phyloP scores from a whole-genome alignment of 495 filamentous ascomycete species.

The Penicillium lividum region DNA sequence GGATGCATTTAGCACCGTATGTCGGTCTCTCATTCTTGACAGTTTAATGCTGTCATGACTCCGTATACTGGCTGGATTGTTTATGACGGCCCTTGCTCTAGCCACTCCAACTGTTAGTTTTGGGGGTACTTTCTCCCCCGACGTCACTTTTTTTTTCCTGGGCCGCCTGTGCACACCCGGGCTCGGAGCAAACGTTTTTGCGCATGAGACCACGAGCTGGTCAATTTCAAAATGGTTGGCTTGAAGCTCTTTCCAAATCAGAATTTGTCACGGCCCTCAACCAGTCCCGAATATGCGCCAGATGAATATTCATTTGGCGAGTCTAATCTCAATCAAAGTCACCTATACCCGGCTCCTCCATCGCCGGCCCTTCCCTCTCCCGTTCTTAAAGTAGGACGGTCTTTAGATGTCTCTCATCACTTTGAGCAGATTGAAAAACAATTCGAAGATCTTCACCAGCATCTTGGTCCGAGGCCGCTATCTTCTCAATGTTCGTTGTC shows the following conservation, averaged over 20 bases:
- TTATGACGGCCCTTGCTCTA: slow-evolving; percentile 23
- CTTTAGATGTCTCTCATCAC: slow-evolving; percentile 31
- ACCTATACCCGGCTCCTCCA: slow-evolving; percentile 12
- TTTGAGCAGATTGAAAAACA: slow-evolving; percentile 45
- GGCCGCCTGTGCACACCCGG: slow-evolving; percentile 5
- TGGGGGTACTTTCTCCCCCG: slow-evolving; percentile 2
- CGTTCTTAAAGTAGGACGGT: slow-evolving; percentile 15
- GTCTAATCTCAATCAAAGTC: slow-evolving; percentile 7
- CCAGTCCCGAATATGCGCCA: slow-evolving; percentile 10
- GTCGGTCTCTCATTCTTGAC: slow-evolving; percentile 15
- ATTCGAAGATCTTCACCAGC: slow-evolving; percentile 43
- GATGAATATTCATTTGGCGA: slow-evolving; percentile 15
- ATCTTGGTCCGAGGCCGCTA: slow-evolving; percentile 30
- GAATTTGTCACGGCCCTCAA: slow-evolving; percentile 16
- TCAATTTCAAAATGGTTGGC: slow-evolving; percentile 34
- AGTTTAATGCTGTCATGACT: slow-evolving; percentile 25
- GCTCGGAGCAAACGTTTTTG: slow-evolving; percentile 2
- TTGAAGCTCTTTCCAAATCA: slow-evolving; percentile 44
- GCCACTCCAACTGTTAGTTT: slow-evolving; percentile 20
- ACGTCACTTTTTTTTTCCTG: slow-evolving; percentile 9
- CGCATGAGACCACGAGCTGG: slow-evolving; percentile 6
- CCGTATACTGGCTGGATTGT: slow-evolving; percentile 13
- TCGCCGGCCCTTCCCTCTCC: slow-evolving; percentile 22
- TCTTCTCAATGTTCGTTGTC: slow-evolving; percentile 31
- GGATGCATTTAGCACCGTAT: slow-evolving; percentile 18